Conservation (phyloP, 1,284 basidiomycete species). For the Apiotrichum akiyoshidainum region DNA sequence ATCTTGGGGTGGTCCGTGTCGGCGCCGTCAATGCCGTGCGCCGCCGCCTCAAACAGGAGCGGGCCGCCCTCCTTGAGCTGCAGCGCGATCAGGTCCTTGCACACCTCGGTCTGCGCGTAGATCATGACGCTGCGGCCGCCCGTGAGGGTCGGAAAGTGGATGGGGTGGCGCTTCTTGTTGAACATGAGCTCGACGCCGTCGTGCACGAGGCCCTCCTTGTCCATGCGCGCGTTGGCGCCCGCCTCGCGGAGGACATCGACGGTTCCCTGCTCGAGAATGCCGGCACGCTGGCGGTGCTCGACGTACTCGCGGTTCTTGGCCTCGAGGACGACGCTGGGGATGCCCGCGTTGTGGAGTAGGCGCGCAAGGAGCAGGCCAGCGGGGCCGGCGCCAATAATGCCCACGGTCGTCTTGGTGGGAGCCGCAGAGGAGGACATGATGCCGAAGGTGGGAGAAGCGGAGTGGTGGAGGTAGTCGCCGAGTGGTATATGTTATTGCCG, state of each 20-base stretch:
- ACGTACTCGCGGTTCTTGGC: conserved; percentile 25
- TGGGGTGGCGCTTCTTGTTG: conserved; percentile 17
- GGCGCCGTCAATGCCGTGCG: conserved; percentile 13
- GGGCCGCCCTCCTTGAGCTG: conserved; percentile 22
- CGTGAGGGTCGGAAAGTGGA: conserved; percentile 20
- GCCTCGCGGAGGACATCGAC: conserved; percentile 20
- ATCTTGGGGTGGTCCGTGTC: conserved; percentile 15
- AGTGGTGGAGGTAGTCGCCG: too few relatives aligned
- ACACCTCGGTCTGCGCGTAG: conserved; percentile 26
- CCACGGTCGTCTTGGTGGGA: conserved; percentile 20
- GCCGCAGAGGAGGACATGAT: not conserved
- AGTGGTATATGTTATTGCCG: too few relatives aligned
- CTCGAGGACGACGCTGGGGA: conserved; percentile 20
- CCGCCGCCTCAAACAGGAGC: conserved; percentile 16
- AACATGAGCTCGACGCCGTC: conserved; percentile 24
- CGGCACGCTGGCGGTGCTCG: conserved; percentile 25
- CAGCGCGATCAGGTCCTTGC: conserved; percentile 23
- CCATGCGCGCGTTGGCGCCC: conserved; percentile 19
- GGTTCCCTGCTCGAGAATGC: conserved; percentile 23
- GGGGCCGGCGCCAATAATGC: conserved; percentile 23
- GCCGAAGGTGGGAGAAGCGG: too few relatives aligned
- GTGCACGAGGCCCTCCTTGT: conserved; percentile 24
- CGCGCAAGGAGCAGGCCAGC: conserved; percentile 22
- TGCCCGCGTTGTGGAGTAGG: conserved; percentile 15
- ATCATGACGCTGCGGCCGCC: conserved; percentile 23